Conservation (phyloP, 441 rosid species). For the Hura crepitans region DNA sequence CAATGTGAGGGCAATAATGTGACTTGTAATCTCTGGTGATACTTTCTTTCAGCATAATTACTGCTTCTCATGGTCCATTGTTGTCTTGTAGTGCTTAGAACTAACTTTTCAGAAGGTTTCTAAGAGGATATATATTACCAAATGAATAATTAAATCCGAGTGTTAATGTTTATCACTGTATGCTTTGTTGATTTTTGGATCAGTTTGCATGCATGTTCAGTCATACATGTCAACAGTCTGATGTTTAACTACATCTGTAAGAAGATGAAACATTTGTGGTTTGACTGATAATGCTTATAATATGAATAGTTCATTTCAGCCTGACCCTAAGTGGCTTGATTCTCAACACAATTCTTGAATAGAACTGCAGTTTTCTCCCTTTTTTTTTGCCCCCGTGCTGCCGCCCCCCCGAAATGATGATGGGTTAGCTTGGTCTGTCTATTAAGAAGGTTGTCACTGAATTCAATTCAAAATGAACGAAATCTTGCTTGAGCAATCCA, state of each 20-base stretch:
- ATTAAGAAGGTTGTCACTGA: constrained; percentile 3
- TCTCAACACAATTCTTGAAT: neutral
- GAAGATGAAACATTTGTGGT: neutral
- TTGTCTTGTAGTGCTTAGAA: too few species aligned
- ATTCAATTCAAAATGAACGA: constrained; percentile 16
- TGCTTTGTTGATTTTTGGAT: neutral
- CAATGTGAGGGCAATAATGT: neutral
- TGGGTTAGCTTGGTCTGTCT: neutral
- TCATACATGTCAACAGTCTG: neutral
- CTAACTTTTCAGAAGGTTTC: neutral
- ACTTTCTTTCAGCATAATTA: too few species aligned
- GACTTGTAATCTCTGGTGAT: neutral
- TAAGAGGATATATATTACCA: neutral
- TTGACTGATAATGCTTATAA: neutral
- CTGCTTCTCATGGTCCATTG: too few species aligned
- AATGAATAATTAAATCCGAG: neutral
- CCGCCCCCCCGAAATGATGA: neutral
- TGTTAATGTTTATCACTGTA: neutral
- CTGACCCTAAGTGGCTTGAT: neutral
- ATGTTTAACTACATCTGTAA: neutral
- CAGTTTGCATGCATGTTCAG: neutral
- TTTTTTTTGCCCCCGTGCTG: neutral
- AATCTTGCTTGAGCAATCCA: constrained; percentile 10
- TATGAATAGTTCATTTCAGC: neutral
- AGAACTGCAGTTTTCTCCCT: neutral